These are phyloP conservation scores for Stagonosporopsis cucurbitacearum DNA, from an alignment of 2,329 filamentous ascomycete species.

Conservation along the genomic window DNA sequence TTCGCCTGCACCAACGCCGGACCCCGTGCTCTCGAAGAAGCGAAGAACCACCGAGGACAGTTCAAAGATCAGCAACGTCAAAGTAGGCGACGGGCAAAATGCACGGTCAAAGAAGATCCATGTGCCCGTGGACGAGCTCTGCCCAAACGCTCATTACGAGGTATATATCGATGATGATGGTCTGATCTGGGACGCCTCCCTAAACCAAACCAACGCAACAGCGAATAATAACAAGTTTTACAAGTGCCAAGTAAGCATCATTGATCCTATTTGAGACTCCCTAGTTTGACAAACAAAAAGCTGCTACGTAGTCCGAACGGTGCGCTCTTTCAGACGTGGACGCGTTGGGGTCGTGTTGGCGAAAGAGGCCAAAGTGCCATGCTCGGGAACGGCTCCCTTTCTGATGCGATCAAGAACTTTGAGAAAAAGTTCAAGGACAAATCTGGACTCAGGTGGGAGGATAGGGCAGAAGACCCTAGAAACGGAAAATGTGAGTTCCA, in stretches of 20 bases:
- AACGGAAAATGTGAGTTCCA: slow-evolving; percentile 59
- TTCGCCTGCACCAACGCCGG: slow-evolving; percentile 17
- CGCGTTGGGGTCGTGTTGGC: slow-evolving; percentile 79
- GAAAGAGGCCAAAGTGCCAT: slow-evolving; percentile 56
- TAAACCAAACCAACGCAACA: slow-evolving; percentile 77
- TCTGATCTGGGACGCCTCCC: slow-evolving; percentile 76
- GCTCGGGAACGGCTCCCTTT: slow-evolving; percentile 49
- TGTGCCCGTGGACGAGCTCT: slow-evolving; percentile 58
- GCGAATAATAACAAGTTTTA: slow-evolving; percentile 87
- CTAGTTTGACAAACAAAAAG: slow-evolving; percentile 23
- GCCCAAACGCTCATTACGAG: slow-evolving; percentile 38
- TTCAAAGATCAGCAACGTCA: slow-evolving; percentile 27
- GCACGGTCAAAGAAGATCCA: slow-evolving; percentile 51
- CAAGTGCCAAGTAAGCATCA: slow-evolving; percentile 65
- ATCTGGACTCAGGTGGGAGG: slow-evolving; percentile 59
- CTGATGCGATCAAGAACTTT: slow-evolving; percentile 54
- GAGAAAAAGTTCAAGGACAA: slow-evolving; percentile 66
- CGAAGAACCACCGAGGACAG: slow-evolving; percentile 35
- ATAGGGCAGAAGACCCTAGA: slow-evolving; percentile 63
- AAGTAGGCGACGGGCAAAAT: slow-evolving; percentile 55
- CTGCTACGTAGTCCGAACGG: slow-evolving; percentile 39
- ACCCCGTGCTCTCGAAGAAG: slow-evolving; percentile 26
- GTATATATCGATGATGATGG: slow-evolving; percentile 72
- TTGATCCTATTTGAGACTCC: neutral
- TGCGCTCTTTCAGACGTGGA: slow-evolving; percentile 67